Conservation (phyloP, 306 rosid genomes). For the Fagus sylvatica region DNA sequence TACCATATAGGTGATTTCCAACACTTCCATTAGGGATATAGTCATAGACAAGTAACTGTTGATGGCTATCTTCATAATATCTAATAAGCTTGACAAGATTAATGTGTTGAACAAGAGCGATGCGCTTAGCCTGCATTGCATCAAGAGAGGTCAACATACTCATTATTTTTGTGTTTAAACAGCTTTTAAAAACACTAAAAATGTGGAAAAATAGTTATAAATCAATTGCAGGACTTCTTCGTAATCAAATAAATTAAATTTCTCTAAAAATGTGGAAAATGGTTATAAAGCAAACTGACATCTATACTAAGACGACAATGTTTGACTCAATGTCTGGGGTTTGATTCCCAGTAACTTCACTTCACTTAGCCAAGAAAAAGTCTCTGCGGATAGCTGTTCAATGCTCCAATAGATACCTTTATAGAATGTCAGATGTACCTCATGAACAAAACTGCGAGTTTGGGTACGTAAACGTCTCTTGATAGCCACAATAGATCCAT, state of each 20-base stretch:
- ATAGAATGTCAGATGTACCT: conserved; percentile 37
- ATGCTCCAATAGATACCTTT: background rate
- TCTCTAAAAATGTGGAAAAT: too few species aligned
- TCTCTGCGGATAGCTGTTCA: too few species aligned
- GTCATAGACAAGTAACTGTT: conserved; percentile 65
- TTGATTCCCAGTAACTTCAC: too few species aligned
- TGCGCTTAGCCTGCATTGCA: conserved; percentile 50
- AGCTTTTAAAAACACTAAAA: too few species aligned
- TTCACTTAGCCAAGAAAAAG: too few species aligned
- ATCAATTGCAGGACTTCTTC: too few species aligned
- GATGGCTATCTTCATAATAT: conserved; percentile 55
- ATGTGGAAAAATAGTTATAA: too few species aligned
- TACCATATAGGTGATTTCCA: conserved; percentile 72
- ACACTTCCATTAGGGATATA: conserved; percentile 63
- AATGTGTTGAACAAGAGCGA: conserved; percentile 50
- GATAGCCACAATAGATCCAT: conserved; percentile 72
- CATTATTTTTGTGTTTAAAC: background rate
- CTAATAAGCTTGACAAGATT: conserved; percentile 66
- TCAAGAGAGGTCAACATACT: background rate
- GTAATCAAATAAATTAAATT: too few species aligned
- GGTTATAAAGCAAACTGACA: too few species aligned
- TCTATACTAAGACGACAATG: too few species aligned
- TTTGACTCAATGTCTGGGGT: too few species aligned
- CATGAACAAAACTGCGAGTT: conserved; percentile 42
- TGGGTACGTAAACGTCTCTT: conserved; percentile 52